phyloP scores from a whole-genome alignment of 2,329 filamentous ascomycete genomes.

The Diaporthe ampelina region DNA sequence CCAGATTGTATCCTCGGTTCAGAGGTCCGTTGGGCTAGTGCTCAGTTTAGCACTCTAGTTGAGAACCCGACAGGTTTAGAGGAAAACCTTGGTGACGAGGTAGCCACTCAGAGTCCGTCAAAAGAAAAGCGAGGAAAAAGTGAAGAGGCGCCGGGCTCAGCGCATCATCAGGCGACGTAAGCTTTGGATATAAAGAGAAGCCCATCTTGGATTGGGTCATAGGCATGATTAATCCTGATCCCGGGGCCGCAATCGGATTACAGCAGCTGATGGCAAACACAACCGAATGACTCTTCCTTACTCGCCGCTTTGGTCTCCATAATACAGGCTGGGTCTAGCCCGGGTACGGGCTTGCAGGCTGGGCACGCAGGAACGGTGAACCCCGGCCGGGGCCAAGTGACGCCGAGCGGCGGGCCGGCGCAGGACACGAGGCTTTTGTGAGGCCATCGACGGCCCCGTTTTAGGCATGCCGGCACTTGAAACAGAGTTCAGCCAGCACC shows the following conservation, averaged over 20 bases:
- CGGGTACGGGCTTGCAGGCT: constrained; percentile 22
- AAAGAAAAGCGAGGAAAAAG: neutral
- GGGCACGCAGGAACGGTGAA: constrained; percentile 1
- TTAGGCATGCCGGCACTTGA: constrained; percentile 24
- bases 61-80: constrained; percentile 11
- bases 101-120: neutral
- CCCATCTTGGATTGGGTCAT: constrained; percentile 20
- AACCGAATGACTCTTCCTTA: constrained; percentile 25
- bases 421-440: constrained; percentile 14
- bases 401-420: constrained; percentile 17
- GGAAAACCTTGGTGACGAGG: neutral
- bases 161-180: constrained; percentile 12
- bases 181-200: constrained; percentile 23
- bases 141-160: constrained; percentile 7
- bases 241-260: constrained; percentile 37
- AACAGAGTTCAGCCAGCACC: neutral
- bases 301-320: constrained; percentile 29
- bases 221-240: constrained; percentile 25
- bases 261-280: constrained; percentile 30
- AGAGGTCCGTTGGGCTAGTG: constrained; percentile 10
- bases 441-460: constrained; percentile 35
- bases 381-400: constrained; percentile 3
- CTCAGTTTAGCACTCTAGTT: constrained; percentile 21
- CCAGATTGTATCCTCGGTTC: neutral
- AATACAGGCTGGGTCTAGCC: constrained; percentile 24